Conservation (phyloP, 176 grass and related monocot genomes). For the Alloteropsis semialata region DNA sequence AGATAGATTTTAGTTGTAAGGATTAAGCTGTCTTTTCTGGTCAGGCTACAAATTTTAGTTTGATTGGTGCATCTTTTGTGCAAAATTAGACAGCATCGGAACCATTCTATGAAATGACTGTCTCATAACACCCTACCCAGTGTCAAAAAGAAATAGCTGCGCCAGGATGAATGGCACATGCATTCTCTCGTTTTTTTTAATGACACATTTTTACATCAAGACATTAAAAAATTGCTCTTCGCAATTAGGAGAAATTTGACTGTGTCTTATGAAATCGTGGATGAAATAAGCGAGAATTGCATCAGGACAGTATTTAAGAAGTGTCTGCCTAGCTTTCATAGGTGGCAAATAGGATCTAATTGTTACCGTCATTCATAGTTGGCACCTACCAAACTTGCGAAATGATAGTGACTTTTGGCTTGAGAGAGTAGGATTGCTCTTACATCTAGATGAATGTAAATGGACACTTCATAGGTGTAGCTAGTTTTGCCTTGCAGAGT, state of each 20-base stretch:
- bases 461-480: neutral
- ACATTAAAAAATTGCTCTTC: neutral
- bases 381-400: neutral
- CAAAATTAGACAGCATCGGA: neutral
- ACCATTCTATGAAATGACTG: neutral
- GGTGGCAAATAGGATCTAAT: neutral
- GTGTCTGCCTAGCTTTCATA: neutral
- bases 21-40: neutral
- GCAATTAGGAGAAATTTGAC: neutral
- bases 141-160: neutral
- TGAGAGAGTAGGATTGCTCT: neutral
- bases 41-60: neutral
- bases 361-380: neutral
- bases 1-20: neutral
- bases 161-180: neutral
- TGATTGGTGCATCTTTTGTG: neutral
- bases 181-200: neutral
- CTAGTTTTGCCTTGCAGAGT: neutral
- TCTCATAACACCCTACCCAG: neutral
- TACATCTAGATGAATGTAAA: neutral
- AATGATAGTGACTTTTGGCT: neutral
- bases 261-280: neutral
- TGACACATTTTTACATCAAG: neutral
- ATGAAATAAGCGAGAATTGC: neutral
- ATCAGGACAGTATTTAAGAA: neutral